A percentile compares a stretch with the other conserved stretches of the same genome.
Evolutionary conservation across 2,329 filamentous ascomycete genomes (phyloP).

Genomic region (Sclerotinia sclerotiorum): DNA sequence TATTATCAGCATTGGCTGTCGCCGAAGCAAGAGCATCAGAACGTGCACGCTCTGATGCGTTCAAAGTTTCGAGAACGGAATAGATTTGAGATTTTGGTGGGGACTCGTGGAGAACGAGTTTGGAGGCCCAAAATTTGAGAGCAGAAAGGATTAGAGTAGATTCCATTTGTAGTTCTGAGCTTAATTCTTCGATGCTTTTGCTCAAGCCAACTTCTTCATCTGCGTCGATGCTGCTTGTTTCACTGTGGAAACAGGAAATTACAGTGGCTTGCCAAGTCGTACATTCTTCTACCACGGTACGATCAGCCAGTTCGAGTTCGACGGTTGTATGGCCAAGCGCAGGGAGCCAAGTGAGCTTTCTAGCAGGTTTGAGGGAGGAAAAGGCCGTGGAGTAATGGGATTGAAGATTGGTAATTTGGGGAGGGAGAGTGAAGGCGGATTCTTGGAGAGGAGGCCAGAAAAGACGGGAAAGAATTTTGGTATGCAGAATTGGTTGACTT

Average conservation of each 20-base stretch:
- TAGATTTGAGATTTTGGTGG: conserved; percentile 52
- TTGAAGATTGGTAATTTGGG: conserved; percentile 60
- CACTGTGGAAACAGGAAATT: conserved; percentile 73
- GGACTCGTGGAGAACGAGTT: conserved; percentile 61
- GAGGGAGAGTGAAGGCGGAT: conserved; percentile 65
- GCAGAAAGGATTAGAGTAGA: conserved; percentile 67
- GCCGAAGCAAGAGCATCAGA: conserved; percentile 37
- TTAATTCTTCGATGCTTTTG: conserved; percentile 54
- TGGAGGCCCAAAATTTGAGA: conserved; percentile 69
- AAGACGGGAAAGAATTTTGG: conserved; percentile 85
- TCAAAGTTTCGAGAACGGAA: conserved; percentile 65
- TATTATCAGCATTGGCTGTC: conserved; percentile 28
- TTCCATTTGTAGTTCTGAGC: conserved; percentile 64
- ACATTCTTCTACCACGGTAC: conserved; percentile 69
- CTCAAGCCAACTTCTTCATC: conserved; percentile 27
- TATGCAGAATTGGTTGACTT: conserved; percentile 55
- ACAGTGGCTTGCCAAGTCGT: conserved; percentile 85
- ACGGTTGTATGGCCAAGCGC: conserved; percentile 78
- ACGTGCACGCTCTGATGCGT: conserved; percentile 43
- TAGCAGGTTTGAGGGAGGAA: conserved; percentile 74
- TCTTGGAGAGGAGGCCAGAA: conserved; percentile 87
- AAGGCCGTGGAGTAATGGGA: conserved; percentile 73
- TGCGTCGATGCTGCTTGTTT: conserved; percentile 29
- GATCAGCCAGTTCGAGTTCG: conserved; percentile 79
- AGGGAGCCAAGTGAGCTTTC: conserved; percentile 87